These are phyloP conservation scores for Arthrobotrys pseudoclavata DNA, from an alignment of 2,329 filamentous ascomycete species.

Conservation along the genomic window DNA sequence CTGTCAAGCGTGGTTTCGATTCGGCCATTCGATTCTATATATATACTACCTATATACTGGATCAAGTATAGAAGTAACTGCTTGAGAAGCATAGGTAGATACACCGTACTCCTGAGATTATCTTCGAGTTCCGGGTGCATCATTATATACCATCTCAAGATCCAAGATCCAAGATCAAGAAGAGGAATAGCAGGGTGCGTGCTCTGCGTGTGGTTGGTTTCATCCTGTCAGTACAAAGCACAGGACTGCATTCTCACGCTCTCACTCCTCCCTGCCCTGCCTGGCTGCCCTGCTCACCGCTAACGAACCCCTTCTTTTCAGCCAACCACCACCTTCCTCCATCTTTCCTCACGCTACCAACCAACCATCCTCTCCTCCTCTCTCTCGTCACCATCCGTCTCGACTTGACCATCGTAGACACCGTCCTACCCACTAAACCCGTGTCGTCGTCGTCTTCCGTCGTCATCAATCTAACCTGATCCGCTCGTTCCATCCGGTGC, in stretches of 20 bases:
- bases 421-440: constrained; percentile 1
- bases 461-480: constrained; percentile 55
- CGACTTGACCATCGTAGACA: constrained; percentile 19
- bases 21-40: not conserved
- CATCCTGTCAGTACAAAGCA: constrained; percentile 24
- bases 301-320: constrained; percentile 31
- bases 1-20: not conserved
- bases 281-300: constrained; percentile 29
- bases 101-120: not conserved
- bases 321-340: constrained; percentile 67
- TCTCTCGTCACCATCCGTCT: constrained; percentile 66
- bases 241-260: constrained; percentile 7
- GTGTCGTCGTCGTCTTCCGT: constrained; percentile 69
- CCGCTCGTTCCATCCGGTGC: constrained; percentile 58
- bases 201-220: constrained; percentile 24
- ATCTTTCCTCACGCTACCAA: constrained; percentile 64
- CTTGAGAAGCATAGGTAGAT: not conserved
- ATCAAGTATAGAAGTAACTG: too few species aligned
- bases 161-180: not conserved
- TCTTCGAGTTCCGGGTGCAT: not conserved
- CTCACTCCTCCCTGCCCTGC: constrained; percentile 45
- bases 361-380: constrained; percentile 62
- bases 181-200: not conserved
- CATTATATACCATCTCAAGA: not conserved
- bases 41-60: not conserved